phyloP scores from a whole-genome alignment of 2,329 filamentous ascomycete species.

The Paraconiothyrium sp. region DNA sequence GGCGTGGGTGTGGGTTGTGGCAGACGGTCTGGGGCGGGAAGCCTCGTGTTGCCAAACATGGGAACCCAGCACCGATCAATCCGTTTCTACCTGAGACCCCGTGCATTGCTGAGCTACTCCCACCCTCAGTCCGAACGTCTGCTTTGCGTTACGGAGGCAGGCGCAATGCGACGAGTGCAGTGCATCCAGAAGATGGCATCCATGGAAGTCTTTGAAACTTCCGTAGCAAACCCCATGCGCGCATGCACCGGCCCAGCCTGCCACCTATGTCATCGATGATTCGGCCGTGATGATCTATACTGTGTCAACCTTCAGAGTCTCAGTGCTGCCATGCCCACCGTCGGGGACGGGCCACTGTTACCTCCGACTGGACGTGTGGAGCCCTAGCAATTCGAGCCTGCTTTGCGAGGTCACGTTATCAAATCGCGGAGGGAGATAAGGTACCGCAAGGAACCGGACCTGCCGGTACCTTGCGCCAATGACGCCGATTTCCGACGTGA shows the following conservation, averaged over 20 bases:
- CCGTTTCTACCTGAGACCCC: conserved; percentile 5
- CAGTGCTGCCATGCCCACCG: background rate
- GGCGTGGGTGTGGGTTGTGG: background rate
- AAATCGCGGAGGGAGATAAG: background rate
- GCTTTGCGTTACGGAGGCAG: background rate
- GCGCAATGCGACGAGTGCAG: background rate
- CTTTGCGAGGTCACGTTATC: conserved; percentile 9
- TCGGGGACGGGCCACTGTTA: background rate
- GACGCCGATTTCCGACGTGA: background rate
- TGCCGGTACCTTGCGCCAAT: conserved; percentile 9
- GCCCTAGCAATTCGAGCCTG: background rate
- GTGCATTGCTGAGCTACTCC: background rate
- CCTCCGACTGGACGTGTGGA: conserved; percentile 4
- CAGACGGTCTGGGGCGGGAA: conserved; percentile 3
- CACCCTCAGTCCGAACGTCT: background rate
- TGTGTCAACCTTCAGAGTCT: background rate
- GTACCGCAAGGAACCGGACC: conserved; percentile 7
- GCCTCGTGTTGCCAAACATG: conserved; percentile 11
- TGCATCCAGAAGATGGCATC: conserved; percentile 2
- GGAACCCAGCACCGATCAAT: conserved; percentile 7
- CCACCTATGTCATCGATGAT: background rate
- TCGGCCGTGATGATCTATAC: background rate
- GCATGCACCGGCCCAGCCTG: background rate
- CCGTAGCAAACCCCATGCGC: background rate
- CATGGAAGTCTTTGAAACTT: background rate